phyloP scores from a whole-genome alignment of 2,329 filamentous ascomycete genomes.

The Ceratocystis lukuohia region DNA sequence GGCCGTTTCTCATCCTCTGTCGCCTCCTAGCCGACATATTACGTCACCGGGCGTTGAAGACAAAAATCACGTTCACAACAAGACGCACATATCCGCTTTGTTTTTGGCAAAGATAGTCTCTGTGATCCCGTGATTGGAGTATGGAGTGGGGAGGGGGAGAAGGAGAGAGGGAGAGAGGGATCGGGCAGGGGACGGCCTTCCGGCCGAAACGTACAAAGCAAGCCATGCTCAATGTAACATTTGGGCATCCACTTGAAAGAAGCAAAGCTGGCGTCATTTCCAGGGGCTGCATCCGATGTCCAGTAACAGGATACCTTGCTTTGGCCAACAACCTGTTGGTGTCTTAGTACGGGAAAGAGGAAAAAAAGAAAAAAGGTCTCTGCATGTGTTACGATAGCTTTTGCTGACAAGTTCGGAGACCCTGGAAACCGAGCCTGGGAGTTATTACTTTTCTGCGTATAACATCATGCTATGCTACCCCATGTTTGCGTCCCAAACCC shows the following conservation, averaged over 20 bases:
- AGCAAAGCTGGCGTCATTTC: conserved; percentile 22
- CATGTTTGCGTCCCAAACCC: not conserved
- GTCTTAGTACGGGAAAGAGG: not conserved
- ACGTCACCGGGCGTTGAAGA: not conserved
- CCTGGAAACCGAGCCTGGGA: not conserved
- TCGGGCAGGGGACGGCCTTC: not conserved
- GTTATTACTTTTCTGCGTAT: not conserved
- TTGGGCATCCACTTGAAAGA: not conserved
- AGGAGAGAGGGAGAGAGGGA: not conserved
- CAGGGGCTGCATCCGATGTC: conserved; percentile 27
- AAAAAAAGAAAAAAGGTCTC: conserved; percentile 16
- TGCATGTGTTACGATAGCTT: not conserved
- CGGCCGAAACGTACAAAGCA: not conserved
- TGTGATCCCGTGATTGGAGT: not conserved
- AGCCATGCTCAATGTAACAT: not conserved
- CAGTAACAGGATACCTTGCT: not conserved
- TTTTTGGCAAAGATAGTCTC: no score
- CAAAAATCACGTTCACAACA: not conserved
- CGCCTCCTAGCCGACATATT: not conserved
- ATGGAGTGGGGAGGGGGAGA: not conserved
- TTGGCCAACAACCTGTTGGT: not conserved
- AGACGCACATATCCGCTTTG: conserved; percentile 1
- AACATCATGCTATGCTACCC: not conserved
- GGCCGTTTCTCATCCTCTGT: not conserved
- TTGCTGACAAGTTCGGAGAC: not conserved